These are phyloP conservation scores for Trichophyton benhamiae DNA, from an alignment of 2,329 filamentous ascomycete species.

Conservation along the genomic window DNA sequence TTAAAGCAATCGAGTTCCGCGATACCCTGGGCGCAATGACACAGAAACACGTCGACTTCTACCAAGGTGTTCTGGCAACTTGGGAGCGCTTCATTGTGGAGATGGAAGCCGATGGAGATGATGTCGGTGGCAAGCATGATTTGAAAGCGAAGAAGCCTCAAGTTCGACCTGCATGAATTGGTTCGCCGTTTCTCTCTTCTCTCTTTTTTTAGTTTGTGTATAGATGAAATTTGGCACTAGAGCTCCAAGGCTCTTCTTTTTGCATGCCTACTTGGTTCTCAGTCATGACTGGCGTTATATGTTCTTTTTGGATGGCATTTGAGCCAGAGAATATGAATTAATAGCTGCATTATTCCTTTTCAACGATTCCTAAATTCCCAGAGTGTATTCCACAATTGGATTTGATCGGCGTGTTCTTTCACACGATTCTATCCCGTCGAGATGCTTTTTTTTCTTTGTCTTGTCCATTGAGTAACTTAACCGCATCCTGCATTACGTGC, in stretches of 20 bases:
- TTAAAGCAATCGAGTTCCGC: conserved; percentile 88
- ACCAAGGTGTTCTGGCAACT: conserved; percentile 61
- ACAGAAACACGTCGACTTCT: conserved; percentile 77
- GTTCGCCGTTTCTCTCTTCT: not conserved
- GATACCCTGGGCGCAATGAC: conserved; percentile 72
- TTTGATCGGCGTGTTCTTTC: not conserved
- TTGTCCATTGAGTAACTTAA: not conserved
- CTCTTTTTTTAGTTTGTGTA: not conserved
- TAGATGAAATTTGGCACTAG: not conserved
- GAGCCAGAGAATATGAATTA: not conserved
- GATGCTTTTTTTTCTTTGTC: not conserved
- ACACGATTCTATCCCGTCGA: not conserved
- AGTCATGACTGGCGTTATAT: not conserved
- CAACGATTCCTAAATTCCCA: not conserved
- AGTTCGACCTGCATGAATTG: not conserved
- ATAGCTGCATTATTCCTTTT: not conserved
- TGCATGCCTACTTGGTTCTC: not conserved
- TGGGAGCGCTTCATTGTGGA: conserved; percentile 88
- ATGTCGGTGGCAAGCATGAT: not conserved
- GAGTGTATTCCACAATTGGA: not conserved
- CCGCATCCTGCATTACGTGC: not conserved
- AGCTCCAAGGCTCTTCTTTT: not conserved
- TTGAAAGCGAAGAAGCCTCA: not conserved
- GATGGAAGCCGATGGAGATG: conserved; percentile 50
- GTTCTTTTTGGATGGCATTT: not conserved